These are phyloP conservation scores for Diplodia intermedia DNA, from an alignment of 2,329 filamentous ascomycete species.

Conservation along the genomic window DNA sequence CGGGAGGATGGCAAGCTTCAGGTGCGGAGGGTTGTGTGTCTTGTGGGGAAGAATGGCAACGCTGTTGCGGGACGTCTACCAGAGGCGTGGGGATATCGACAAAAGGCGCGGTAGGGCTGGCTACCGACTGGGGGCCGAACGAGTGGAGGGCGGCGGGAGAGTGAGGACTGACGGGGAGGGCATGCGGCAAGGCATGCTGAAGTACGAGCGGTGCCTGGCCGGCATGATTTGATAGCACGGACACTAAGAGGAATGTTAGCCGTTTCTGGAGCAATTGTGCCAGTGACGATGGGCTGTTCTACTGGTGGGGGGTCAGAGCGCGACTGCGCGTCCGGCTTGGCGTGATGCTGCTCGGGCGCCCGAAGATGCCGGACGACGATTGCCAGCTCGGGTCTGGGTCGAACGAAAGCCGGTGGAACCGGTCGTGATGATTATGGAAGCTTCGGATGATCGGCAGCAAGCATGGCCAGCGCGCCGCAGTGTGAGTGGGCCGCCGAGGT, in stretches of 20 bases:
- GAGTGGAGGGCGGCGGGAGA: conserved; percentile 27
- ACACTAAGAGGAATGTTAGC: conserved; percentile 30
- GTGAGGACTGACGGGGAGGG: conserved; percentile 6
- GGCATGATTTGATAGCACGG: conserved; percentile 29
- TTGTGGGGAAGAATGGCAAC: neutral
- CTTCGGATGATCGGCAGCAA: conserved; percentile 29
- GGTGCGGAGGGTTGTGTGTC: neutral
- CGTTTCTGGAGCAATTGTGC: conserved; percentile 11
- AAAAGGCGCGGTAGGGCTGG: conserved; percentile 28
- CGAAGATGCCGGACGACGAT: conserved; percentile 24
- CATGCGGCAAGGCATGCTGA: conserved; percentile 14
- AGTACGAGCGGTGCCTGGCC: conserved; percentile 33
- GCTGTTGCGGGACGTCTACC: conserved; percentile 31
- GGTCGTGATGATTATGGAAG: conserved; percentile 11
- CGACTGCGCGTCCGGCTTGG: neutral
- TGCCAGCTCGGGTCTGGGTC: conserved; percentile 1
- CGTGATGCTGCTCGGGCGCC: conserved; percentile 20
- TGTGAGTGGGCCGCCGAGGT: conserved; percentile 13
- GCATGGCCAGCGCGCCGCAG: conserved; percentile 21
- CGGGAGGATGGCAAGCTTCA: neutral
- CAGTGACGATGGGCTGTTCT: conserved; percentile 25
- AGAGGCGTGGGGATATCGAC: conserved; percentile 31
- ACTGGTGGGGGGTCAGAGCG: conserved; percentile 25
- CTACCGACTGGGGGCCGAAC: conserved; percentile 12
- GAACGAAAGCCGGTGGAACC: neutral